Percentiles rank a stretch among this genome's conserved stretches.
Evolutionary conservation across 1,284 basidiomycete genomes (phyloP).

Genomic region (Bondarzewia mesenterica): DNA sequence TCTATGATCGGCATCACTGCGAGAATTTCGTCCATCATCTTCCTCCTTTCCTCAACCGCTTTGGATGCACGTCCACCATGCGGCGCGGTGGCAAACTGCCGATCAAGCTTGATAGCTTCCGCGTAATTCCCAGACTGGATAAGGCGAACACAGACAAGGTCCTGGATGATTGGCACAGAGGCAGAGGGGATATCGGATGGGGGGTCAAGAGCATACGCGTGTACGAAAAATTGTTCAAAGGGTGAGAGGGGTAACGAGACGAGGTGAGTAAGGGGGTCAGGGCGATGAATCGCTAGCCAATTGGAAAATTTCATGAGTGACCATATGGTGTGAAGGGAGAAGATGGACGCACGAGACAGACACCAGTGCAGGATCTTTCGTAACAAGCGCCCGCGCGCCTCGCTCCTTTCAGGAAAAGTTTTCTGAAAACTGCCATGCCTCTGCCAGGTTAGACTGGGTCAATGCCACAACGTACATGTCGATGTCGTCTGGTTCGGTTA

Average conservation of each 20-base stretch:
- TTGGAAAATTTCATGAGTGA: constrained; percentile 3
- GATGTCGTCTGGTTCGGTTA: constrained; percentile 60
- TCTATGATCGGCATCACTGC: constrained; percentile 53
- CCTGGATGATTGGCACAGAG: constrained; percentile 60
- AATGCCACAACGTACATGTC: constrained; percentile 60
- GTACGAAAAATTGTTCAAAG: constrained; percentile 53
- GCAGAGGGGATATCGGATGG: constrained; percentile 37
- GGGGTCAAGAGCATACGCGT: constrained; percentile 49
- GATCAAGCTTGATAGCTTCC: constrained; percentile 70
- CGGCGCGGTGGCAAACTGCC: constrained; percentile 40
- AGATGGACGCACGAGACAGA: constrained; percentile 49
- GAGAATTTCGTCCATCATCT: constrained; percentile 65
- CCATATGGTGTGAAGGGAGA: background rate
- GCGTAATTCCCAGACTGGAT: constrained; percentile 69
- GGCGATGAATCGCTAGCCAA: constrained; percentile 46
- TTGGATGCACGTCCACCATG: constrained; percentile 14
- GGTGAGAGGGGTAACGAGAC: constrained; percentile 54
- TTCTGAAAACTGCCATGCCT: constrained; percentile 70
- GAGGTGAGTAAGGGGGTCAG: constrained; percentile 47
- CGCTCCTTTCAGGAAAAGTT: constrained; percentile 50
- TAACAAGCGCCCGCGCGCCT: constrained; percentile 45
- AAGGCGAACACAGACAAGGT: constrained; percentile 74
- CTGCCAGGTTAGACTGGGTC: constrained; percentile 50
- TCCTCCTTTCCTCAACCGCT: constrained; percentile 40
- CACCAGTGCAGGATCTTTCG: constrained; percentile 59